Conservation (phyloP, 2,329 filamentous ascomycete genomes). For the Plectosphaerella sp. region DNA sequence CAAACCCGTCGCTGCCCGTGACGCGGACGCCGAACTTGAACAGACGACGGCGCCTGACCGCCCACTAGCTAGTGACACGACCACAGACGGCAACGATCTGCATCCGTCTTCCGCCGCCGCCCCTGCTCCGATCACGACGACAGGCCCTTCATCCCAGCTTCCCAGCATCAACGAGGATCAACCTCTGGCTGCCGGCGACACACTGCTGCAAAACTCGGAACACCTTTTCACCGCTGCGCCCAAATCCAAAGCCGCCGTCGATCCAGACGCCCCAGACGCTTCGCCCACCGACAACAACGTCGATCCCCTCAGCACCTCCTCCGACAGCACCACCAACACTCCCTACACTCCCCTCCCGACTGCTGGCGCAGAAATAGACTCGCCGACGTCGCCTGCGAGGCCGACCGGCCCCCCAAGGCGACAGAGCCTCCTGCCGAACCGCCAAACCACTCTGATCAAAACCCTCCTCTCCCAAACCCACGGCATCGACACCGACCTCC, state of each 20-base stretch:
- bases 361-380: neutral
- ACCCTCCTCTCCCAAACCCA: slow-evolving; percentile 46
- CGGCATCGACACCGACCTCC: slow-evolving; percentile 32
- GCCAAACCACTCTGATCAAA: slow-evolving; percentile 43
- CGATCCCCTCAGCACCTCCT: slow-evolving; percentile 8
- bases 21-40: slow-evolving; percentile 7
- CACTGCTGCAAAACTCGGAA: neutral
- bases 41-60: slow-evolving; percentile 8
- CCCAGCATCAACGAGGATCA: slow-evolving; percentile 13
- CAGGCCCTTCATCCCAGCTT: slow-evolving; percentile 11
- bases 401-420: slow-evolving; percentile 25
- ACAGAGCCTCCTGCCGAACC: slow-evolving; percentile 40
- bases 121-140: slow-evolving; percentile 25
- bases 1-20: slow-evolving; percentile 1
- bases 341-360: neutral
- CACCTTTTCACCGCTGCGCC: neutral
- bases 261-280: slow-evolving; percentile 1
- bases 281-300: slow-evolving; percentile 4
- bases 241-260: neutral
- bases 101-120: slow-evolving; percentile 16
- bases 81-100: slow-evolving; percentile 27
- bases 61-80: slow-evolving; percentile 13
- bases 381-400: slow-evolving; percentile 4
- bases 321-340: neutral
- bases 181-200: slow-evolving; percentile 1